A percentile compares a stretch with the other conserved stretches of the same genome.
phyloP scores from a whole-genome alignment of 495 filamentous ascomycete species.

The Penicillium canariense region DNA sequence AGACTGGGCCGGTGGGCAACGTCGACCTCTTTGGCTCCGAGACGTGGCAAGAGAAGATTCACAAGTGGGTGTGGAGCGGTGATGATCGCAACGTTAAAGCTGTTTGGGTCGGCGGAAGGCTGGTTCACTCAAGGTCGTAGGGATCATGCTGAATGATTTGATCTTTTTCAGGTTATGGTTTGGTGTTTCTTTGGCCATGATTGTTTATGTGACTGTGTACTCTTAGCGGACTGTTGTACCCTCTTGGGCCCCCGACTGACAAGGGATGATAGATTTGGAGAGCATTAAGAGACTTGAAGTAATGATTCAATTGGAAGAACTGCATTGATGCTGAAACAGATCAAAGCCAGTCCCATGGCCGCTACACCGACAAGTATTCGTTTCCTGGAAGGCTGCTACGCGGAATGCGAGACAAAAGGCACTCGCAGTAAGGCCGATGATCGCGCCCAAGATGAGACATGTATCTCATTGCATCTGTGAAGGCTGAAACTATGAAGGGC shows the following conservation, averaged over 20 bases:
- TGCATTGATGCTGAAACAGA: too few relatives aligned
- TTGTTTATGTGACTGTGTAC: background rate
- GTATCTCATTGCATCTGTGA: too few relatives aligned
- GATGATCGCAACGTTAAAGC: slow-evolving; percentile 79
- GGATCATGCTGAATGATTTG: background rate
- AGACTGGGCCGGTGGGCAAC: slow-evolving; percentile 22
- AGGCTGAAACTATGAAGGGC: too few relatives aligned
- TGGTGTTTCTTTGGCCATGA: background rate
- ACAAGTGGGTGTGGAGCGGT: slow-evolving; percentile 88
- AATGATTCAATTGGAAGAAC: too few relatives aligned
- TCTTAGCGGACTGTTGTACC: slow-evolving; percentile 1
- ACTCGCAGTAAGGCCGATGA: too few relatives aligned
- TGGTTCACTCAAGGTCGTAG: slow-evolving; percentile 57
- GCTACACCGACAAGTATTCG: too few relatives aligned
- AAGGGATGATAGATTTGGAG: background rate
- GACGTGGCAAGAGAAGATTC: slow-evolving; percentile 72
- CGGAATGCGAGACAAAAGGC: too few relatives aligned
- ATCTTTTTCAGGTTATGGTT: background rate
- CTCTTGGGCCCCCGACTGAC: background rate
- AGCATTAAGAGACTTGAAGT: background rate
- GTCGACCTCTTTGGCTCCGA: slow-evolving; percentile 86
- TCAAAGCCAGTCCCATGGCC: too few relatives aligned
- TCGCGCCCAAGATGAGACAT: too few relatives aligned
- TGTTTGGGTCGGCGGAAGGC: slow-evolving; percentile 69
- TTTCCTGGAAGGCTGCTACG: too few relatives aligned